A percentile compares a stretch with the other conserved stretches of the same genome.
Conservation (phyloP, 805 yeast genomes). For the baker's yeast (Saccharomyces cerevisiae) region DNA sequence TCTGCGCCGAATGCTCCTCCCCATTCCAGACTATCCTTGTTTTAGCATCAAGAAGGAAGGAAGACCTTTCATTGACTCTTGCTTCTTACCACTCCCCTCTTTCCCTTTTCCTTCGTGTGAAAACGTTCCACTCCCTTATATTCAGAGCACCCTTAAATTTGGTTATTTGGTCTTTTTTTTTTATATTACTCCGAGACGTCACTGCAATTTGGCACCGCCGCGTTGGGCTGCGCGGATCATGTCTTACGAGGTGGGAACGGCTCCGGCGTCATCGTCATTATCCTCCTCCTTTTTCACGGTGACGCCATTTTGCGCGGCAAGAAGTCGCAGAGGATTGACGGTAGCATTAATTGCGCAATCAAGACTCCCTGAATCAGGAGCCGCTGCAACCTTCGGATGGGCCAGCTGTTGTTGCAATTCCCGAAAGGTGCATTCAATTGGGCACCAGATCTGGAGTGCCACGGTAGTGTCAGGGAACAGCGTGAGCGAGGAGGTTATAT, state of each 20-base stretch:
- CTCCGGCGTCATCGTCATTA: background rate
- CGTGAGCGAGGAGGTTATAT: background rate
- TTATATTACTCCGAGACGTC: background rate
- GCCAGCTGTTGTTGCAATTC: constrained; percentile 7
- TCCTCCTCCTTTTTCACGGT: background rate
- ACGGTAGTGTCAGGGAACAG: background rate
- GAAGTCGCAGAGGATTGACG: background rate
- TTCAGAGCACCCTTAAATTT: background rate
- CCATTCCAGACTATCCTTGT: background rate
- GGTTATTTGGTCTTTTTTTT: background rate
- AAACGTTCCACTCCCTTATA: background rate
- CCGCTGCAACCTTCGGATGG: background rate
- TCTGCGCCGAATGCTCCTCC: background rate
- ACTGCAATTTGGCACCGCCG: background rate
- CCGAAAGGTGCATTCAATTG: constrained; percentile 17
- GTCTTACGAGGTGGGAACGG: background rate
- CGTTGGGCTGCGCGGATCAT: background rate
- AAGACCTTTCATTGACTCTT: background rate
- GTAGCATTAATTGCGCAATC: background rate
- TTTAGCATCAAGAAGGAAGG: background rate
- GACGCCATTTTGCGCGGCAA: background rate
- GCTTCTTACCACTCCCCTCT: background rate
- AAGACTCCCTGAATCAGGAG: background rate
- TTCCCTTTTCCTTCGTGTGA: background rate
- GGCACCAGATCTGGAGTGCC: constrained; percentile 15